Evolutionary conservation across 345 rosid genomes (phyloP).

Genomic region (Eucalyptus cloeziana): DNA sequence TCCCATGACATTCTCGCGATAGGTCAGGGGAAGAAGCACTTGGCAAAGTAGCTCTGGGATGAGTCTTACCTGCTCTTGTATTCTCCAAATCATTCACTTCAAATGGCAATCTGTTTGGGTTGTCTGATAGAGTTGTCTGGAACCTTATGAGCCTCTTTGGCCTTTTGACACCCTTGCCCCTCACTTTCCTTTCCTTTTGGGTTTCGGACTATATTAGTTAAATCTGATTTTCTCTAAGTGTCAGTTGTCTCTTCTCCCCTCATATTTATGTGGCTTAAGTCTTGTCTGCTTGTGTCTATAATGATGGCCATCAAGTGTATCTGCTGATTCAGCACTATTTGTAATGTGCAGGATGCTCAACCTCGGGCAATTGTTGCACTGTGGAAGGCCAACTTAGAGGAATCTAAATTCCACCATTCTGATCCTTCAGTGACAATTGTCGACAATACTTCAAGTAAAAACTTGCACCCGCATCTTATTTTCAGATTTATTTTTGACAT

Average conservation of each 20-base stretch:
- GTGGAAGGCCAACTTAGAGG: conserved; percentile 90
- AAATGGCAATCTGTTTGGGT: background rate
- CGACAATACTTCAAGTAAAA: conserved; percentile 65
- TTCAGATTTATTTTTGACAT: background rate
- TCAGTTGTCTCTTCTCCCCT: background rate
- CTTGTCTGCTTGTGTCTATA: background rate
- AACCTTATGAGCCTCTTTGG: background rate
- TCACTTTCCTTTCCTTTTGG: background rate
- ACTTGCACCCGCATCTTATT: background rate
- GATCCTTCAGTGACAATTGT: conserved; percentile 75
- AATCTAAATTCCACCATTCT: conserved; percentile 51
- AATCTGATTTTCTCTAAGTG: background rate
- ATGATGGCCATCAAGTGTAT: background rate
- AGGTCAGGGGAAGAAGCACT: background rate
- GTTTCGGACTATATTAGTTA: background rate
- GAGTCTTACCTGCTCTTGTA: background rate
- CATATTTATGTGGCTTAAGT: background rate
- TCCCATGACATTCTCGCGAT: background rate
- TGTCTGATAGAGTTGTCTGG: background rate
- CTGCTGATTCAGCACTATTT: background rate
- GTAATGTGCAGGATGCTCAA: conserved; percentile 60
- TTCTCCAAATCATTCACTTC: background rate
- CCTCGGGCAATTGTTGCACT: conserved; percentile 68
- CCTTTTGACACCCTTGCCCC: background rate
- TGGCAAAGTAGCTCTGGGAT: background rate